Evolutionary conservation across 2,329 filamentous ascomycete species (phyloP).

Genomic region (Coleophoma crateriformis): DNA sequence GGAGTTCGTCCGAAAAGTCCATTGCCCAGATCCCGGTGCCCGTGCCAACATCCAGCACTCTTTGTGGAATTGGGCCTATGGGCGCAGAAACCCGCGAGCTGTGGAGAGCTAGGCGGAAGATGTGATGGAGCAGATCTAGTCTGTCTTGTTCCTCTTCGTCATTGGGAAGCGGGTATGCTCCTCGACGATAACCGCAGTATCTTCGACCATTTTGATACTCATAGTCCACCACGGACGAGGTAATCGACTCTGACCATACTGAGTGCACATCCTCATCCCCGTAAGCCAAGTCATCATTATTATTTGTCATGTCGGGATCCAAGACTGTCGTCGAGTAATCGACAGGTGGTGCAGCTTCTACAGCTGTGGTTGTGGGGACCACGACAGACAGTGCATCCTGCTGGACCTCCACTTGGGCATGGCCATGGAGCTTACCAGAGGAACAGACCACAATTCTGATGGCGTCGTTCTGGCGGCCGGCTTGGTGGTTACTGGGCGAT

Average conservation of each 20-base stretch:
- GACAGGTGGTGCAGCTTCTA: no score
- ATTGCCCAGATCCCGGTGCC: conserved; percentile 38
- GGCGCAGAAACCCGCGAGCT: conserved; percentile 10
- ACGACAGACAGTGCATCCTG: no score
- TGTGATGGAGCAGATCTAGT: conserved; percentile 20
- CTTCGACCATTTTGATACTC: conserved; percentile 39
- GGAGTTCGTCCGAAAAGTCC: conserved; percentile 40
- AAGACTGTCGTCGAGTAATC: no score
- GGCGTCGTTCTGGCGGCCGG: no score
- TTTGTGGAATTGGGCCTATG: conserved; percentile 7
- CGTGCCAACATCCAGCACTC: conserved; percentile 33
- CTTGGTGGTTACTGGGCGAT: no score
- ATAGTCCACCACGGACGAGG: conserved; percentile 37
- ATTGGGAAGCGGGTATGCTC: conserved; percentile 29
- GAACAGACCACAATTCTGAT: no score
- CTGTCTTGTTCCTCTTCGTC: conserved; percentile 33
- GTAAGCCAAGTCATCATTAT: not conserved
- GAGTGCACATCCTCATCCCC: not conserved
- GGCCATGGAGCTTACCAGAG: no score
- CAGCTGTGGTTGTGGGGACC: no score
- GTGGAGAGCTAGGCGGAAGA: conserved; percentile 22
- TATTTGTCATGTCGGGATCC: not conserved
- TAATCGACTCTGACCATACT: conserved; percentile 20
- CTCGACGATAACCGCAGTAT: conserved; percentile 36
- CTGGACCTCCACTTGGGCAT: no score